These are phyloP conservation scores for Fusarium goolgardi DNA, from an alignment of 2,329 filamentous ascomycete species.

Conservation along the genomic window DNA sequence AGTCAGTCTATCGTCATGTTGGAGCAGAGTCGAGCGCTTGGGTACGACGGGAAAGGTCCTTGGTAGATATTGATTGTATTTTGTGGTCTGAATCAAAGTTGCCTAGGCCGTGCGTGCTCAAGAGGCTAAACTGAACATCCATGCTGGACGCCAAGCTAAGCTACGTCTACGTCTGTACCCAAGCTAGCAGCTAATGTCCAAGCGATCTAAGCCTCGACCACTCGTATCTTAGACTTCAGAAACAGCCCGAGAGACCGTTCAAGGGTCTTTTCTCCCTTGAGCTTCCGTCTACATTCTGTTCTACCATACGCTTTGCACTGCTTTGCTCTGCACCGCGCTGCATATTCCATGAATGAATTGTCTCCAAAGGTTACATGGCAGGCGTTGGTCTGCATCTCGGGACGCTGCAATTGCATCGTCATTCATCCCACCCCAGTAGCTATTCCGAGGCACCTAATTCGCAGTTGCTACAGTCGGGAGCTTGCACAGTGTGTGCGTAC, in stretches of 20 bases:
- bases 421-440: constrained; percentile 28
- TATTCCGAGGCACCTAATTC: constrained; percentile 27
- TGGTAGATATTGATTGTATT: constrained; percentile 11
- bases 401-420: constrained; percentile 32
- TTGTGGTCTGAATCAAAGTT: constrained; percentile 25
- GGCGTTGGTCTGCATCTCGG: constrained; percentile 29
- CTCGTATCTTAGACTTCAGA: constrained; percentile 36
- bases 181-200: constrained; percentile 19
- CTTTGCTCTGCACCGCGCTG: neutral
- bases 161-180: neutral
- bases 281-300: neutral
- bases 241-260: constrained; percentile 23
- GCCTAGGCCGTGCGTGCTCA: constrained; percentile 12
- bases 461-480: constrained; percentile 20
- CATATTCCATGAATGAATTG: constrained; percentile 6
- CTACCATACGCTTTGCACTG: neutral
- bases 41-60: constrained; percentile 27
- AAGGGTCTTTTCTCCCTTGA: constrained; percentile 19
- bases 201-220: constrained; percentile 36
- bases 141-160: constrained; percentile 3
- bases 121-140: constrained; percentile 29
- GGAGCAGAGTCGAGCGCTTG: constrained; percentile 44
- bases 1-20: constrained; percentile 36
- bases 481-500: constrained; percentile 26
- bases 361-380: constrained; percentile 28